phyloP scores from a whole-genome alignment of 1,284 basidiomycete genomes.

The Sporisorium exsertum region DNA sequence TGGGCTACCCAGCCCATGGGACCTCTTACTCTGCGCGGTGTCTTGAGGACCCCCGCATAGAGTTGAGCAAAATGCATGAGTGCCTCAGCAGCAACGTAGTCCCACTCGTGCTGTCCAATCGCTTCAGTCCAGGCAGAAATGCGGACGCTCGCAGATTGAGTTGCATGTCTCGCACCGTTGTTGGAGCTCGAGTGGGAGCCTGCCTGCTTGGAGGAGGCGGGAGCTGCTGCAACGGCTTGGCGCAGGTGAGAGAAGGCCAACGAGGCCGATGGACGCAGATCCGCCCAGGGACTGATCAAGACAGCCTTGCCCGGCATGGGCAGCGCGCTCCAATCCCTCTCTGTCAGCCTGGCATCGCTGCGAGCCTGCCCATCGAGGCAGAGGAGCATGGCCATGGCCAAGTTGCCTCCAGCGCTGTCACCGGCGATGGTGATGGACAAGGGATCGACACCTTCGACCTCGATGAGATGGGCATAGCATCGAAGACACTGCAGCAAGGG shows the following conservation, averaged over 20 bases:
- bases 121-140: conserved; percentile 55
- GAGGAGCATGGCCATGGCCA: conserved; percentile 63
- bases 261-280: conserved; percentile 59
- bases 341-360: conserved; percentile 33
- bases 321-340: conserved; percentile 62
- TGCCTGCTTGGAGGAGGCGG: not conserved
- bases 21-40: conserved; percentile 61
- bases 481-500: conserved; percentile 65
- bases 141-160: not conserved
- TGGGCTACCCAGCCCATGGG: conserved; percentile 66
- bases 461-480: conserved; percentile 67
- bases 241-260: conserved; percentile 53
- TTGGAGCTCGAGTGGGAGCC: not conserved
- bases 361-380: conserved; percentile 58
- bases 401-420: conserved; percentile 66
- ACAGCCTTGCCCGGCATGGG: conserved; percentile 66
- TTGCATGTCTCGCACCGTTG: not conserved
- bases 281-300: conserved; percentile 66
- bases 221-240: conserved; percentile 18
- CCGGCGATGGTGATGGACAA: conserved; percentile 61
- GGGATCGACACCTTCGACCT: conserved; percentile 61
- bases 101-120: conserved; percentile 59
- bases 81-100: conserved; percentile 64
- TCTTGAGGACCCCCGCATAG: conserved; percentile 61
- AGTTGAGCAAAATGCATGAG: conserved; percentile 68